These are phyloP conservation scores for Trichoderma guizhouense DNA, from an alignment of 2,329 filamentous ascomycete species.

Conservation along the genomic window DNA sequence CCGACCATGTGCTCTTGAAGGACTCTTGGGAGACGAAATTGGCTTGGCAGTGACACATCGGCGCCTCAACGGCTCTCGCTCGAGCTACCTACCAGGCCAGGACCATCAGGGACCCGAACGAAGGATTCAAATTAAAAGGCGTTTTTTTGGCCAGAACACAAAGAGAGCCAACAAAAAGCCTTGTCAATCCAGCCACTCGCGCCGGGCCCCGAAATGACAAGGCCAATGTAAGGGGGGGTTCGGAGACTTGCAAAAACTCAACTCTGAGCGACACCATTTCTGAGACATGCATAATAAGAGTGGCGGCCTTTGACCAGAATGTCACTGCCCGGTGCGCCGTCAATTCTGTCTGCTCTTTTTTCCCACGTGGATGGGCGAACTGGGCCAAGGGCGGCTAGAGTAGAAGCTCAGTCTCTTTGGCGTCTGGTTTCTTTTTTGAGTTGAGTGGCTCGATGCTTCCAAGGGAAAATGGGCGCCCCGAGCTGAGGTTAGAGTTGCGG, in stretches of 20 bases:
- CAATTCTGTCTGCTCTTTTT: background rate
- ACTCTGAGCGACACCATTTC: background rate
- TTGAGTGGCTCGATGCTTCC: background rate
- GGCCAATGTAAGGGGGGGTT: background rate
- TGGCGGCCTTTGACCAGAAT: background rate
- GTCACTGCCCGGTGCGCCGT: background rate
- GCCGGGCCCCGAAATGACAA: background rate
- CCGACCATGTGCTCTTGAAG: background rate
- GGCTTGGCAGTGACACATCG: background rate
- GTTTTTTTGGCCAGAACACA: background rate
- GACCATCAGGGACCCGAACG: background rate
- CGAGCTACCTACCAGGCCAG: background rate
- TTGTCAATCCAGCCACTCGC: background rate
- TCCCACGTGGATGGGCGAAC: conserved; percentile 5
- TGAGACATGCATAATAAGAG: conserved; percentile 9
- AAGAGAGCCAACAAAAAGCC: background rate
- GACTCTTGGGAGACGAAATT: background rate
- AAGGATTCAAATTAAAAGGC: background rate
- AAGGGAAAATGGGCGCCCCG: background rate
- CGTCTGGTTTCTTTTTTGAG: background rate
- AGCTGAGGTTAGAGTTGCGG: conserved; percentile 14
- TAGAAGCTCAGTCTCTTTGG: background rate
- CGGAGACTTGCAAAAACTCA: background rate
- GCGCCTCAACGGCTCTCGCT: background rate
- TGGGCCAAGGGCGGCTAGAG: background rate